Percentiles rank a stretch among this genome's conserved stretches.
phyloP scores from a whole-genome alignment of 2,329 filamentous ascomycete genomes.

The Colletotrichum lentis region DNA sequence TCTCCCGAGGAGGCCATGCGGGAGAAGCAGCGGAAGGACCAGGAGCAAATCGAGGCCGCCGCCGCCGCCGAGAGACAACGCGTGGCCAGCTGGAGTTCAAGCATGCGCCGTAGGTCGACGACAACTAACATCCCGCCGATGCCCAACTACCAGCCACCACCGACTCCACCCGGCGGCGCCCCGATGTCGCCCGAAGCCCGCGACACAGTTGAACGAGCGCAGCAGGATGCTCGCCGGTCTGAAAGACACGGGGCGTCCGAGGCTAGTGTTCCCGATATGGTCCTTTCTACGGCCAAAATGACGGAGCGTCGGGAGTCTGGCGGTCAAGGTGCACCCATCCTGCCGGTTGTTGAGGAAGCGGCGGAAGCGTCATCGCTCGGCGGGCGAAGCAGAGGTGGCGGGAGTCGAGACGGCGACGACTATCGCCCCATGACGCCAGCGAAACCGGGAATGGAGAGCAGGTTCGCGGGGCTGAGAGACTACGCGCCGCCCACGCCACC shows the following conservation, averaged over 20 bases:
- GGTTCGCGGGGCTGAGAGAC: slow-evolving; percentile 36
- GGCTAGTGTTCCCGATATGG: slow-evolving; percentile 68
- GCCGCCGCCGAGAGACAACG: slow-evolving; percentile 48
- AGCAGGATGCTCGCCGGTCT: slow-evolving; percentile 49
- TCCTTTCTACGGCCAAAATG: slow-evolving; percentile 53
- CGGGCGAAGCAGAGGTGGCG: slow-evolving; percentile 63
- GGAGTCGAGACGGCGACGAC: slow-evolving; percentile 59
- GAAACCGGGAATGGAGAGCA: slow-evolving; percentile 49
- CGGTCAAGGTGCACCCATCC: slow-evolving; percentile 59
- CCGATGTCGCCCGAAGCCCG: slow-evolving; percentile 50
- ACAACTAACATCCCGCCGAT: slow-evolving; percentile 51
- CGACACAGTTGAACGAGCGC: slow-evolving; percentile 53
- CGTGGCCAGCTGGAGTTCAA: slow-evolving; percentile 50
- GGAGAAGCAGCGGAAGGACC: slow-evolving; percentile 67
- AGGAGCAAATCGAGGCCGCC: slow-evolving; percentile 61
- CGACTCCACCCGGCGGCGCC: slow-evolving; percentile 48
- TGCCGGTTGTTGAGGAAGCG: slow-evolving; percentile 92
- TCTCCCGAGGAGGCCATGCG: slow-evolving; percentile 82
- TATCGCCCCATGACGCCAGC: slow-evolving; percentile 53
- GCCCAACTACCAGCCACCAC: slow-evolving; percentile 57
- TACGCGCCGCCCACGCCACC: slow-evolving; percentile 58
- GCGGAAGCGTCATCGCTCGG: slow-evolving; percentile 77
- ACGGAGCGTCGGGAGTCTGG: slow-evolving; percentile 63
- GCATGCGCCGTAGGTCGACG: slow-evolving; percentile 46
- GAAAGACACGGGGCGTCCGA: slow-evolving; percentile 49